These are phyloP conservation scores for Amyloporia xantha DNA, from an alignment of 768 basidiomycete genomes.

Conservation along the genomic window DNA sequence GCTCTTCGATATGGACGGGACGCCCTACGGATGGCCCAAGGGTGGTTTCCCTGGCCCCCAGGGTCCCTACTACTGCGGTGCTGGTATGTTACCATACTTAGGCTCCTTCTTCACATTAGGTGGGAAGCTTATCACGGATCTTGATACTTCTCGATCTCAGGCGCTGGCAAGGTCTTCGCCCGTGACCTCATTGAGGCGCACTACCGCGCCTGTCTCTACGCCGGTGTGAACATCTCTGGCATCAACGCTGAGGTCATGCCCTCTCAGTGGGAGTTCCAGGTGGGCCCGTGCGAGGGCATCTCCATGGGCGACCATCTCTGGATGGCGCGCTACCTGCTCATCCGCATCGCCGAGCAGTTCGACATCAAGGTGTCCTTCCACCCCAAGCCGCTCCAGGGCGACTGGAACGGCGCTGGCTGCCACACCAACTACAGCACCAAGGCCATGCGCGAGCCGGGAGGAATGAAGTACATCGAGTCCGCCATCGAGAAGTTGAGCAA, in stretches of 20 bases:
- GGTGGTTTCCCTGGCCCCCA: slow-evolving; percentile 99
- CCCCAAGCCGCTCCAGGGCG: slow-evolving; percentile 93
- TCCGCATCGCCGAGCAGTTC: slow-evolving; percentile 97
- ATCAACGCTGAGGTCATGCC: slow-evolving; percentile 99
- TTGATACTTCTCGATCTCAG: slow-evolving; percentile 32
- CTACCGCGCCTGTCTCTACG: slow-evolving; percentile 93
- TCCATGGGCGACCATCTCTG: slow-evolving; percentile 99
- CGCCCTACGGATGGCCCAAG: slow-evolving; percentile 95
- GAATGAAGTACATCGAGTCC: slow-evolving; percentile 85
- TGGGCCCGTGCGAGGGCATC: slow-evolving; percentile 97
- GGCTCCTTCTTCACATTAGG: slow-evolving; percentile 1
- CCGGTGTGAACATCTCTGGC: slow-evolving; percentile 96
- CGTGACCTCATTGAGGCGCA: slow-evolving; percentile 99
- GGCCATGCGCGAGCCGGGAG: slow-evolving; percentile 89
- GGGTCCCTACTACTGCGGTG: slow-evolving; percentile 99
- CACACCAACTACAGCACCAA: slow-evolving; percentile 98
- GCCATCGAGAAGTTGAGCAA: slow-evolving; percentile 91
- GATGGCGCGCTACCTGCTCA: slow-evolving; percentile 96
- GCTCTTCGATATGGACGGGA: slow-evolving; percentile 87
- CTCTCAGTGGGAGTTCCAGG: slow-evolving; percentile 99
- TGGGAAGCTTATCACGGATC: slow-evolving; percentile 2
- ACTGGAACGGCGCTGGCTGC: slow-evolving; percentile 99
- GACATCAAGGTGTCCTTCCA: slow-evolving; percentile 98
- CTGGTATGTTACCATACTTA: slow-evolving; percentile 52
- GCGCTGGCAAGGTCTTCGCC: slow-evolving; percentile 95